Evolutionary conservation across 148 eudicot genomes (phyloP), one percentile per base, ranked within the genome.

Genomic region (Camellia lanceoleosa): DNA sequence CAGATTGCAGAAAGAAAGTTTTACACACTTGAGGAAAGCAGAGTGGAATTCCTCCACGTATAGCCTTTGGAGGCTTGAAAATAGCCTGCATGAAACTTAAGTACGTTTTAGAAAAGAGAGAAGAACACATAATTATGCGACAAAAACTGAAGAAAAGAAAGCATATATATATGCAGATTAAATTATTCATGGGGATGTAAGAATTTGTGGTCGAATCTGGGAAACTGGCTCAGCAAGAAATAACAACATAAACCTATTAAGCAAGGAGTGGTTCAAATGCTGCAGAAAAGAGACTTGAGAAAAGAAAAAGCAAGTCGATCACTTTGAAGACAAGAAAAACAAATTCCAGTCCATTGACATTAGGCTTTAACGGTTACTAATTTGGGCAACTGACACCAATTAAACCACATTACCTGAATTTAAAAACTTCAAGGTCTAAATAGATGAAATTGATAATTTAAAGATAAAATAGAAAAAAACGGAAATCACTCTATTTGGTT

Each of bases 21-120:
- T 20, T 59, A 73, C 88, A 68, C 80, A 94, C 98, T 86, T 94
- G 98, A 68, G 98, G 98, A 84, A 94, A 94, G 85, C 94, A 91
- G 66, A 94, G 79, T 43, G 97, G 98, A 86, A 94, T 94, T 63
- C 98, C 98, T 82, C 98, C 98, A 65, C 97, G 98, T 76, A 92
- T 91, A 51, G 94, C 83, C 87, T 91, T 92, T 41, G 97, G 94
- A 83, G 94, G 93, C 83, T 89, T 88, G 82, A 89, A 94, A 67
- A 81, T 87, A 61, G 97, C 93, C 98, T 94, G 89, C 79, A 85
- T 38, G 30, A 46, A 23, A 43, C 61, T 6, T 18, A 76, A 49
- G 3, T 56, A 23, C 38, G 14, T 9, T 65, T 51, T 51, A 70
- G 64, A 16, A 55, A 8, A 41, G 1, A 13, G 1, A 9, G 10